These are phyloP conservation scores for Acanthamoeba triangularis DNA, from an alignment of 208 protist species.

Conservation along the genomic window DNA sequence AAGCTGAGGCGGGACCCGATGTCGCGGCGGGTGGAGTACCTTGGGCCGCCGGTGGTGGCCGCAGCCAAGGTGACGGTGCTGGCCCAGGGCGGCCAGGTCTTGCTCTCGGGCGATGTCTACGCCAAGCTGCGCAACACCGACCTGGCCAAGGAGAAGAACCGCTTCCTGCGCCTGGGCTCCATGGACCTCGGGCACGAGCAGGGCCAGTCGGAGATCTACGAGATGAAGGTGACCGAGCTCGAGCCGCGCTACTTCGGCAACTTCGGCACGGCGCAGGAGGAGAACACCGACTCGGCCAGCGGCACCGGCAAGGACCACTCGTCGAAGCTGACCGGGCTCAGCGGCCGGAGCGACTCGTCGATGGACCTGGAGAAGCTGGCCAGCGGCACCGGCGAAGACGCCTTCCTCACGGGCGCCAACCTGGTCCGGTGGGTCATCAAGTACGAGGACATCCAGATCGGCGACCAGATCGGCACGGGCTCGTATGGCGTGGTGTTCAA, in stretches of 20 bases:
- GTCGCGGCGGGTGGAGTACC: constrained; percentile 41
- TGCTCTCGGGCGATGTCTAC: neutral
- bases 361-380: constrained; percentile 24
- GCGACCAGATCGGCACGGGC: constrained; percentile 58
- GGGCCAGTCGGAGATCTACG: constrained; percentile 4
- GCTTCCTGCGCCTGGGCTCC: neutral
- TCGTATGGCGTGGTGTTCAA: constrained; percentile 62
- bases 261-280: neutral
- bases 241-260: constrained; percentile 38
- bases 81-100: constrained; percentile 71
- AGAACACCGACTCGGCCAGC: neutral
- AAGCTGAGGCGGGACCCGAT: neutral
- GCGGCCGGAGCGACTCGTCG: neutral
- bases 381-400: neutral
- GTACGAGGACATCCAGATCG: constrained; percentile 34
- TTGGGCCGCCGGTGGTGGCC: neutral
- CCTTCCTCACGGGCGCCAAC: constrained; percentile 33
- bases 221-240: neutral
- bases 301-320: constrained; percentile 14
- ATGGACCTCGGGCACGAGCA: neutral
- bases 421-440: constrained; percentile 19
- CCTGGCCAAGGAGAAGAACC: neutral
- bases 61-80: neutral
- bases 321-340: neutral
- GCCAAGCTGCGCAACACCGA: neutral